A percentile compares a stretch with the other conserved stretches of the same genome.
Conservation (phyloP, 306 rosid species). For the Trifolium pratense region DNA sequence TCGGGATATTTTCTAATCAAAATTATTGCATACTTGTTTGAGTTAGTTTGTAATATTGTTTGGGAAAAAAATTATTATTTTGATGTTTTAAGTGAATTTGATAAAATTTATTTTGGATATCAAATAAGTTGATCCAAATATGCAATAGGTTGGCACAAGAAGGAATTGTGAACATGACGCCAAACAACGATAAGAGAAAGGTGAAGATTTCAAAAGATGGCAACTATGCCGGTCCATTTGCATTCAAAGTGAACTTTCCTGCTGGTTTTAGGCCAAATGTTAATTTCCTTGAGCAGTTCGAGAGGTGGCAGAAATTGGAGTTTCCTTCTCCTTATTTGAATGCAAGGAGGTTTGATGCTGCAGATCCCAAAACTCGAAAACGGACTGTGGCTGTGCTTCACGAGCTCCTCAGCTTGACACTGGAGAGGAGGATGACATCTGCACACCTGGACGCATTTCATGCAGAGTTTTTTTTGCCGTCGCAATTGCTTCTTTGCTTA, state of each 20-base stretch:
- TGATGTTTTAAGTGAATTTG: background rate
- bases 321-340: slow-evolving; percentile 88
- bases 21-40: background rate
- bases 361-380: slow-evolving; percentile 75
- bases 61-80: background rate
- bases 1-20: too few species aligned
- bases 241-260: slow-evolving; percentile 69
- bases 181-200: slow-evolving; percentile 44
- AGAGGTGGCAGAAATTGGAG: slow-evolving; percentile 83
- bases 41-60: background rate
- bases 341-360: slow-evolving; percentile 72
- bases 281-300: slow-evolving; percentile 66
- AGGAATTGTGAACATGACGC: slow-evolving; percentile 39
- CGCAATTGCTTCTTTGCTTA: slow-evolving; percentile 72
- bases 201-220: slow-evolving; percentile 76
- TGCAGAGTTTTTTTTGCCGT: slow-evolving; percentile 73
- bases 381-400: slow-evolving; percentile 78
- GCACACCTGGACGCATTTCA: slow-evolving; percentile 76
- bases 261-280: slow-evolving; percentile 75
- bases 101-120: slow-evolving; percentile 4
- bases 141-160: slow-evolving; percentile 43
- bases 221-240: slow-evolving; percentile 63
- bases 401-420: slow-evolving; percentile 82
- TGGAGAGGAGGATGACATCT: slow-evolving; percentile 86
- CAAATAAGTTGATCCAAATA: background rate